Evolutionary conservation across 371 early-diverging fungal genomes (phyloP), one percentile per base, ranked within the genome.

Genomic region (Mortierella sp.): DNA sequence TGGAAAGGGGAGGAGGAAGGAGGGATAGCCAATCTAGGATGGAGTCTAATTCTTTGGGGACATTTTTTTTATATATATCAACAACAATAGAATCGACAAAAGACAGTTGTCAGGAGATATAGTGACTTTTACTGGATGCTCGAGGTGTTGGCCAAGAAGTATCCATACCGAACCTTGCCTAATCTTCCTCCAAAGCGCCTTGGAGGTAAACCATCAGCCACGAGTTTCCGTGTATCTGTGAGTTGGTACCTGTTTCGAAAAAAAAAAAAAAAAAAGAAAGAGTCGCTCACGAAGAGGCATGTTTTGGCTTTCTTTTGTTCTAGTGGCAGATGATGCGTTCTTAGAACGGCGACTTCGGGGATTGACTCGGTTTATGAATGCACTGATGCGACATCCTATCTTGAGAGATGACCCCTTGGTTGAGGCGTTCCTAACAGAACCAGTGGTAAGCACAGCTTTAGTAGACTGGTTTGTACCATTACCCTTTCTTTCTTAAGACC

Each of bases 111-210:
- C 23, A 84, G 95, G 7, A 84, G 95, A 59, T 95, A 92, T 71
- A 92, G 90, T 66, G 95, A 95, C 79, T 94, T 94, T 73, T 88
- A 86, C 77, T 93, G 93, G 93, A 76, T 95, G 45, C 83, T 87
- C 64, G 91, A 91, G 60, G 81, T 88, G 28, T 72, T 95, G 18
- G 60, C 83, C 26, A 90, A 86, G 64, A 72, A 89, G 62, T 95
- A 94, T 62, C 93, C 92, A 1, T 92, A 81, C 62, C 83, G 95
- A 6, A 85, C 88, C 55, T 82, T 89, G 23, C 87, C 90, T 9
- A 83, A 82, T 60, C 73, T 90, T 16, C 90, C 90, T 48, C 89
- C 90, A 11, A 90, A 91, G 67, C 84, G 87, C 47, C 74, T 91
- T 60, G 83, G 82, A 74, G 84, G 84, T 80, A 80, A 37, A 60